Evolutionary conservation across 75 land plant species (phyloP), one percentile per base, ranked within the genome.

Genomic region (Picea sitchensis): DNA sequence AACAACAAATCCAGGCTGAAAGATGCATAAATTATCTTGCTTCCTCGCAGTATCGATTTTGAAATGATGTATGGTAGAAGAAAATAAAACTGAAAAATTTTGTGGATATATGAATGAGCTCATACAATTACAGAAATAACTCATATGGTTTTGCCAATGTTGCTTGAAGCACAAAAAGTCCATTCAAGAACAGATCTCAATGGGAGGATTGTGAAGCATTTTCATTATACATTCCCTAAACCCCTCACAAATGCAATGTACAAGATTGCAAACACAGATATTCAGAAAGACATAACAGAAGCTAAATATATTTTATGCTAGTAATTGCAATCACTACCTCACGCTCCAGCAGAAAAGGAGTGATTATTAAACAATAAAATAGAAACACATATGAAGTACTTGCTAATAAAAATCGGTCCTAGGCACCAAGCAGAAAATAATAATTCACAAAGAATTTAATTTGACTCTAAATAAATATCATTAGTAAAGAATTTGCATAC

Each of bases 401-500:
- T 20, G 38, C 41, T 32, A 71, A 13, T 6, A 64, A 2, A 62
- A 64, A 44, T 20, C 13, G 2, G 41, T 8, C 34, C 21, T 31
- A 32, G 31, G 5, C 2, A 54, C 14, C 58, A 20, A 74, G 12
- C 26, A 41, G 12, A 31, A 47, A 47, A 44, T 5, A 31, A n/a
- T 11, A 11, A 41, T 41, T 73, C 9, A 44, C 21, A 8, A 21
- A 34, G 0, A n/a, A 34, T 23, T 20, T 8, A 0, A 44, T 36
- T 3, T 0, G 6, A n/a, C 32, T 3, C 8, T 36, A 15, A 14
- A 57, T 61, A 72, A 75, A 36, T 17, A 11, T 79, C 13, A 12
- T n/a, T 12, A 75, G 26, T 32, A 79, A 36, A 75, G 1, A 41
- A 12, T 3, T 61, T 47, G 15, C 79, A 67, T 82, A 98, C 99